Conservation (phyloP, 371 early-diverging fungal genomes). For the Lichtheimia ornata region DNA sequence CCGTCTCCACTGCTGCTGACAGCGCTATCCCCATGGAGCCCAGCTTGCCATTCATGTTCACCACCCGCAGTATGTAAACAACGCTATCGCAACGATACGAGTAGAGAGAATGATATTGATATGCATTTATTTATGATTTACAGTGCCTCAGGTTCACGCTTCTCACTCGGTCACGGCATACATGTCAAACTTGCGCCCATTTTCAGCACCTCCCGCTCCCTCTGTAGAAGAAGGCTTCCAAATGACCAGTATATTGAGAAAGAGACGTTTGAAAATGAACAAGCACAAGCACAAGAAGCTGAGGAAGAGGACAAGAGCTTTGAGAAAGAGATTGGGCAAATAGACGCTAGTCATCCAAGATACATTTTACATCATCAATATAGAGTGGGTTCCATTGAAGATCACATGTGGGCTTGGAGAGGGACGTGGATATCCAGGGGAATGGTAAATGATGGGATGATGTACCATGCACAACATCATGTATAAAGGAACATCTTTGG, state of each 20-base stretch:
- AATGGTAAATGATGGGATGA: not conserved
- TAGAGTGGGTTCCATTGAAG: not conserved
- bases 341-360: conserved; percentile 25
- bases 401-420: too few species aligned
- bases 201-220: conserved; percentile 40
- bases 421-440: too few species aligned
- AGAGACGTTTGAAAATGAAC: conserved; percentile 84
- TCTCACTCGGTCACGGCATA: conserved; percentile 29
- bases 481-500: too few species aligned
- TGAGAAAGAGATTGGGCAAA: conserved; percentile 81
- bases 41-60: conserved; percentile 12
- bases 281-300: conserved; percentile 87
- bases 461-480: not conserved
- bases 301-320: conserved; percentile 77
- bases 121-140: not conserved
- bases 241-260: conserved; percentile 73
- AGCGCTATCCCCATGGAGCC: conserved; percentile 8
- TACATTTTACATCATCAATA: not conserved
- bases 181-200: conserved; percentile 40
- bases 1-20: conserved; percentile 11
- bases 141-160: conserved; percentile 10
- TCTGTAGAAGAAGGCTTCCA: conserved; percentile 30
- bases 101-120: not conserved
- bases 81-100: not conserved
- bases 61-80: conserved; percentile 10